Evolutionary conservation across 2,329 filamentous ascomycete genomes (phyloP).

Genomic region (Truncatella angustata): DNA sequence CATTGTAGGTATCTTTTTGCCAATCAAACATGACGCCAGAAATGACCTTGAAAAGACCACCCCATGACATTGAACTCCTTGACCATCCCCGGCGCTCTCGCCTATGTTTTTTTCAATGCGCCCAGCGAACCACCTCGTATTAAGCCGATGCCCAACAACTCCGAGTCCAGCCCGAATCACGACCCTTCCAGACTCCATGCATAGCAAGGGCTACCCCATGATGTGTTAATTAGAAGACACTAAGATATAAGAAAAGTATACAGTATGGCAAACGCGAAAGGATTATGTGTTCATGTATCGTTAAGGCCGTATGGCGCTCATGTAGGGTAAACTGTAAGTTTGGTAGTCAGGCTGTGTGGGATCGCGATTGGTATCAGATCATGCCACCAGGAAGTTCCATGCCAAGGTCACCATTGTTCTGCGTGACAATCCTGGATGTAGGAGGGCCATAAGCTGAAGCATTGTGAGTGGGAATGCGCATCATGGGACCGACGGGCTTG

Average conservation of each 20-base stretch:
- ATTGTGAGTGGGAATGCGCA: conserved; percentile 15
- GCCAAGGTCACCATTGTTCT: conserved; percentile 20
- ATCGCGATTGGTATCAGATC: conserved; percentile 33
- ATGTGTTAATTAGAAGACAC: not conserved
- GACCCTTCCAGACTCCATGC: not conserved
- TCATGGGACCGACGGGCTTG: conserved; percentile 13
- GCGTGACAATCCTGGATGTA: conserved; percentile 31
- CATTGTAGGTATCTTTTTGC: conserved; percentile 7
- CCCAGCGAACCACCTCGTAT: not conserved
- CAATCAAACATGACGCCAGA: not conserved
- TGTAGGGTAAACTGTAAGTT: too few species aligned
- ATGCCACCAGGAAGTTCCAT: conserved; percentile 41
- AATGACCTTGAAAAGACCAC: not conserved
- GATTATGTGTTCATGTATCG: not conserved
- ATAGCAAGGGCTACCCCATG: not conserved
- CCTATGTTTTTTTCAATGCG: not conserved
- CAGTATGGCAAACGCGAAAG: conserved; percentile 8
- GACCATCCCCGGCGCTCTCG: not conserved
- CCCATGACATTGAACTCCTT: not conserved
- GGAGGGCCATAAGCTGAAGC: conserved; percentile 29
- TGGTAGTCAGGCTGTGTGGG: too few species aligned
- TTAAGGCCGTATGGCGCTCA: conserved; percentile 4
- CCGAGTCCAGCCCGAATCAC: conserved; percentile 11
- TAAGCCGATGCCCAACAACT: conserved; percentile 8
- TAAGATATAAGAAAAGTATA: conserved; percentile 5